phyloP scores from a whole-genome alignment of 2,329 filamentous ascomycete species.

The Hymenoscyphus albidus region DNA sequence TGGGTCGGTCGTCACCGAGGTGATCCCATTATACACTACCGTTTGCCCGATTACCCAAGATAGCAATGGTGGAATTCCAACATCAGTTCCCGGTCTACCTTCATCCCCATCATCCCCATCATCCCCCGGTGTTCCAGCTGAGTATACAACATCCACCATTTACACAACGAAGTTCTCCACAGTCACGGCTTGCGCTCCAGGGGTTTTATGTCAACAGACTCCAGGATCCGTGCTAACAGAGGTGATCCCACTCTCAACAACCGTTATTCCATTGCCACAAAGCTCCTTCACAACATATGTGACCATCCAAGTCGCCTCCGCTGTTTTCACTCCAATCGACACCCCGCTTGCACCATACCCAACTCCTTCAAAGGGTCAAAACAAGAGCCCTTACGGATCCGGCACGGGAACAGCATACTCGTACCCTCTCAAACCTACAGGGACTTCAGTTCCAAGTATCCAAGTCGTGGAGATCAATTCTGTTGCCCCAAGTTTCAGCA shows the following conservation, averaged over 20 bases:
- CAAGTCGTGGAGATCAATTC: background rate
- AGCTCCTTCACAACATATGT: background rate
- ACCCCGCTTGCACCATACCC: conserved; percentile 8
- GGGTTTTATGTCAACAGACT: background rate
- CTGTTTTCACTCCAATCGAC: background rate
- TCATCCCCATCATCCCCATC: background rate
- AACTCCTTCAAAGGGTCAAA: background rate
- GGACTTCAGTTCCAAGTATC: background rate
- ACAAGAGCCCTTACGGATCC: conserved; percentile 1
- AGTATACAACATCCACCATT: conserved; percentile 42
- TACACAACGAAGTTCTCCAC: conserved; percentile 19
- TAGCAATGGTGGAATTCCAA: background rate
- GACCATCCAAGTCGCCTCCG: background rate
- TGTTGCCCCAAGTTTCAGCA: background rate
- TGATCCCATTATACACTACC: conserved; percentile 4
- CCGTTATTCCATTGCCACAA: conserved; percentile 3
- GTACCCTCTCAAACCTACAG: background rate
- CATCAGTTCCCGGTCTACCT: conserved; percentile 7
- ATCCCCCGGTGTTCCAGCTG: background rate
- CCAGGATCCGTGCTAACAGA: background rate
- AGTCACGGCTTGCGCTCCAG: conserved; percentile 10
- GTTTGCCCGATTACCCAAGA: conserved; percentile 3
- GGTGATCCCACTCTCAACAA: background rate
- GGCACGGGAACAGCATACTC: conserved; percentile 6
- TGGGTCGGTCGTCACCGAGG: background rate